Base-by-base conservation (phyloP, 2,329 filamentous ascomycete species). In the Acrocalymma vagum region DNA sequence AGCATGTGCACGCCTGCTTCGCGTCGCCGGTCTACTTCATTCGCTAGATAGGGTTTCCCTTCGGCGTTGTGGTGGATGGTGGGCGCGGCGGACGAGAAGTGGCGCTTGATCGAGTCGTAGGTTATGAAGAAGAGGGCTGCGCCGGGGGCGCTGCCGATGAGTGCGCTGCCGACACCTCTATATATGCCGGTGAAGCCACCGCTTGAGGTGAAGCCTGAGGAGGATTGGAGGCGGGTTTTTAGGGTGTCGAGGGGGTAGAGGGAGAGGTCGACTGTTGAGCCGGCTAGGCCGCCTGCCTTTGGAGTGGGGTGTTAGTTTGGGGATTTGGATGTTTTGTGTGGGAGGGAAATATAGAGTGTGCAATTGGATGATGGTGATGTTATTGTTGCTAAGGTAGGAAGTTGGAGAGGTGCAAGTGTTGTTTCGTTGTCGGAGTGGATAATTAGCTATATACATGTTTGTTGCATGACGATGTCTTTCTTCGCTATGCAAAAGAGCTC, bases 161-260 rank as follows among this genome's bases (percentile, higher is more conserved):
- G 78, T 1, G 92, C 91, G 42, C 85, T 90, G 32, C 93, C 94
- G 11, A 99, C 84, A 66, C 94, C 94, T 29, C 89, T 87, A 77
- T 99, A 99, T 60, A 97, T 90, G 48, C 93, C 92, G 33, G 81
- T 81, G 79, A 97, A 92, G 63, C 93, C 93, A 65, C 94, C 93
- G 3, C 86, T 85, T 40, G 87, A 79, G 64, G 90, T 84, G 77
- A 96, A 91, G 69, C 87, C 85, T 41, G 79, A 69, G 31, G 82
- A 82, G 51, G 91, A 90, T 76, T 99, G 94, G 6, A 99, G 89
- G 11, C 94, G 91, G 28, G 95, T 99, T 76, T 99, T 99, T 67
- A 99, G 86, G 0, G 94, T 99, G 81, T 99, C 95, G 78, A 99
- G 90, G 1, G 94, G 94, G 78, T 89, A 99, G 66, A 99, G 89